Percentiles rank a stretch among this genome's conserved stretches.
phyloP scores from a whole-genome alignment of 352 stramenopile genomes.

The Globisporangium sylvaticum region DNA sequence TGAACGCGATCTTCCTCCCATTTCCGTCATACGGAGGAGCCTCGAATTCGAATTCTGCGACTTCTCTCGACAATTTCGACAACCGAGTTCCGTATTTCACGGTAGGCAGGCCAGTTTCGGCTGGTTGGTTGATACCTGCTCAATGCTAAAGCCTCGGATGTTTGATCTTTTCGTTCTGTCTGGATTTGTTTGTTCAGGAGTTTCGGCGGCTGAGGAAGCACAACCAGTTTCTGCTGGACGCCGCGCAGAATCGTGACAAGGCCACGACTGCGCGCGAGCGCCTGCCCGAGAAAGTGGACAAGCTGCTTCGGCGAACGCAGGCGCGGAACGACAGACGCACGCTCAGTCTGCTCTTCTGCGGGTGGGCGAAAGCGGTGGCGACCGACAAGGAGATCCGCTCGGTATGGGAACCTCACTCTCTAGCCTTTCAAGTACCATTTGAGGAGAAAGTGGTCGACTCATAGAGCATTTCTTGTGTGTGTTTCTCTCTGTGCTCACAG shows the following conservation, averaged over 20 bases:
- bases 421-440: not conserved
- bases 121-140: not conserved
- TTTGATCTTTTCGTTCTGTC: too few relatives aligned
- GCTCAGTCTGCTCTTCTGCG: slow-evolving; percentile 40
- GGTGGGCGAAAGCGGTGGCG: slow-evolving; percentile 34
- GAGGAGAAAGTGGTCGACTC: not conserved
- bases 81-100: slow-evolving; percentile 57
- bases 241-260: slow-evolving; percentile 49
- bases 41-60: slow-evolving; percentile 4
- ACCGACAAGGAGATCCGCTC: slow-evolving; percentile 41
- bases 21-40: slow-evolving; percentile 11
- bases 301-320: slow-evolving; percentile 24
- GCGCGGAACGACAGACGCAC: slow-evolving; percentile 16
- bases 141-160: too few relatives aligned
- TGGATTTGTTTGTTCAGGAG: slow-evolving; percentile 37
- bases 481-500: slow-evolving; percentile 11
- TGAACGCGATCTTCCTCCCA: slow-evolving; percentile 51
- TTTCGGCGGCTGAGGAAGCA: slow-evolving; percentile 53
- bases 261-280: slow-evolving; percentile 33
- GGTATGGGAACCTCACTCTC: slow-evolving; percentile 19
- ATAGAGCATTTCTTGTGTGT: not conserved
- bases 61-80: slow-evolving; percentile 23
- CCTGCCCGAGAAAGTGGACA: slow-evolving; percentile 40
- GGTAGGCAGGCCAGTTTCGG: slow-evolving; percentile 26
- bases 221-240: slow-evolving; percentile 43